A percentile compares a stretch with the other conserved stretches of the same genome.
Evolutionary conservation across 352 stramenopile species (phyloP).

Genomic region (Phytopythium helicoides): DNA sequence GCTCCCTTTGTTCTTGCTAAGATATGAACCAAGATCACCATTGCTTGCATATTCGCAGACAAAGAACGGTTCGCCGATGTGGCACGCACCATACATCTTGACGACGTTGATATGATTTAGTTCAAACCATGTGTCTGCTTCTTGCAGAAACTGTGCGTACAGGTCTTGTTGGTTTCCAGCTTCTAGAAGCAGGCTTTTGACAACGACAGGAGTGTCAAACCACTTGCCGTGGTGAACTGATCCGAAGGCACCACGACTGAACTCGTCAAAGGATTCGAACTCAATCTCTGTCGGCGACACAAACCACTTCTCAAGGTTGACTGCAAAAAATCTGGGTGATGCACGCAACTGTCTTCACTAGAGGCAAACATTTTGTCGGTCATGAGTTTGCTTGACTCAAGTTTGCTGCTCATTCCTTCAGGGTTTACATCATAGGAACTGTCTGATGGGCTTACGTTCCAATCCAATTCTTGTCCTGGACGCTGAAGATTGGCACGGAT

Average conservation of each 20-base stretch:
- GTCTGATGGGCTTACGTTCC: too few species aligned
- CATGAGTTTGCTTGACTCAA: neutral
- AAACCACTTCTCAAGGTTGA: too few species aligned
- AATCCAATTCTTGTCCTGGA: too few species aligned
- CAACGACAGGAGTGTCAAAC: slow-evolving; percentile 25
- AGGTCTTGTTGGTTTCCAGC: neutral
- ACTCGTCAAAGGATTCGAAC: slow-evolving; percentile 8
- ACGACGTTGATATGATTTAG: too few species aligned
- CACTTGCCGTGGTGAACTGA: slow-evolving; percentile 23
- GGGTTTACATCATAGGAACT: too few species aligned
- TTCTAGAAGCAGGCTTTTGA: slow-evolving; percentile 13
- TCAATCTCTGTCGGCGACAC: slow-evolving; percentile 25
- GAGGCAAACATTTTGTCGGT: neutral
- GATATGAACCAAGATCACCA: slow-evolving; percentile 9
- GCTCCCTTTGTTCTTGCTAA: neutral
- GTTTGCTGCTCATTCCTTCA: too few species aligned
- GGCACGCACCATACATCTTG: too few species aligned
- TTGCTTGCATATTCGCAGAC: too few species aligned
- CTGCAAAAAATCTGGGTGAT: too few species aligned
- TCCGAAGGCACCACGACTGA: slow-evolving; percentile 15
- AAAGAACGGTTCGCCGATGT: too few species aligned
- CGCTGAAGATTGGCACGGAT: too few species aligned
- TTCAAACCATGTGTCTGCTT: too few species aligned
- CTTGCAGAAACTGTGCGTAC: slow-evolving; percentile 17
- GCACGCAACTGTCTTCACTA: slow-evolving; percentile 12